Evolutionary conservation across 2,329 filamentous ascomycete genomes (phyloP).

Genomic region (Hansfordia pulvinata): DNA sequence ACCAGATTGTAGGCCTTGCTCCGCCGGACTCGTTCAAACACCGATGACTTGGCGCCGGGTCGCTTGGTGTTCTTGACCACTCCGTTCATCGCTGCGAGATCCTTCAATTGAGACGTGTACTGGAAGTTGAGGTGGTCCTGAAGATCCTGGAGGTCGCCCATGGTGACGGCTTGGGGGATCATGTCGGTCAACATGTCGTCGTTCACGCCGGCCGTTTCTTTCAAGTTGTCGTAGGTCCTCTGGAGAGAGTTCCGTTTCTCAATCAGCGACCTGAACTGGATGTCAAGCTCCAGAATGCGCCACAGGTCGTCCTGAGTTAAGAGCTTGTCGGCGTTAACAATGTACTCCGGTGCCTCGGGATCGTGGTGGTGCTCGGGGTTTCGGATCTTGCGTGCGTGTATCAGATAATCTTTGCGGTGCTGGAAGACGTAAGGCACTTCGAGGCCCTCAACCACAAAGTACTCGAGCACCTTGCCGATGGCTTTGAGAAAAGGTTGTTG

Average conservation of each 20-base stretch:
- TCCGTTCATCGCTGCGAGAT: constrained; percentile 52
- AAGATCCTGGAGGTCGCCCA: constrained; percentile 92
- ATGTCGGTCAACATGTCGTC: constrained; percentile 73
- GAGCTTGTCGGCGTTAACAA: constrained; percentile 71
- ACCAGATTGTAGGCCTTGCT: constrained; percentile 73
- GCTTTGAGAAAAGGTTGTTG: constrained; percentile 75
- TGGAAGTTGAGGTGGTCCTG: constrained; percentile 96
- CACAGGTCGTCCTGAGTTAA: constrained; percentile 88
- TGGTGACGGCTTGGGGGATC: constrained; percentile 64
- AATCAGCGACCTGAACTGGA: constrained; percentile 85
- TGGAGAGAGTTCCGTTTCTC: constrained; percentile 84
- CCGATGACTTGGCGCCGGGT: constrained; percentile 66
- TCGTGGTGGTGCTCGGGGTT: constrained; percentile 49
- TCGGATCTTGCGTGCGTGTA: constrained; percentile 65
- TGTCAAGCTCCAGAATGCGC: constrained; percentile 87
- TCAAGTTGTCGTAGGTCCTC: constrained; percentile 63
- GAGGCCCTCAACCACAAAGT: constrained; percentile 86
- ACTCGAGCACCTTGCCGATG: constrained; percentile 83
- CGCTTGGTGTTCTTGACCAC: constrained; percentile 58
- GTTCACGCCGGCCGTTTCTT: constrained; percentile 41
- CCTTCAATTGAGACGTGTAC: constrained; percentile 73
- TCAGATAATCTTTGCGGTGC: constrained; percentile 94
- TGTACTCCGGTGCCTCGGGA: constrained; percentile 57
- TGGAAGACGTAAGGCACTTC: constrained; percentile 98
- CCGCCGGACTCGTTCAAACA: constrained; percentile 75